Evolutionary conservation across 495 filamentous ascomycete genomes (phyloP).

Genomic region (Zalerion maritima): DNA sequence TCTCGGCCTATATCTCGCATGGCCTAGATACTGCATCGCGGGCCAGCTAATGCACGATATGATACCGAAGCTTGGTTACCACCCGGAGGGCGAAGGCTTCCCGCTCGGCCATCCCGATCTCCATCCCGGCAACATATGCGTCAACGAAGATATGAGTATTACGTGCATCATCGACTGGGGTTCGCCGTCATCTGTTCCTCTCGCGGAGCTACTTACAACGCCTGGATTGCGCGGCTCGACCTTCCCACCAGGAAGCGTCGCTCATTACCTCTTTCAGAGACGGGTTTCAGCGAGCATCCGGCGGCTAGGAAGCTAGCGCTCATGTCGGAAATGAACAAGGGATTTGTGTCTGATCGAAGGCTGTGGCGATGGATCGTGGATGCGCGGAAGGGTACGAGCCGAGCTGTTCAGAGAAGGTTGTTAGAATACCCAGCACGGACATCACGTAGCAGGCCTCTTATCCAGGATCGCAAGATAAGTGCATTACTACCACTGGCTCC

Average conservation of each 20-base stretch:
- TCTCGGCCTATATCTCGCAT: constrained; percentile 1
- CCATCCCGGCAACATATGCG: constrained; percentile 3
- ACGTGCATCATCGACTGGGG: constrained; percentile 5
- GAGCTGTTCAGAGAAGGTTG: no score
- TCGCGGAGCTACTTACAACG: constrained; percentile 2
- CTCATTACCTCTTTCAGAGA: constrained; percentile 3
- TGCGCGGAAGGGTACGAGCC: background rate
- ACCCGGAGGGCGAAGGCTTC: background rate
- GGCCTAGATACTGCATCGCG: constrained; percentile 4
- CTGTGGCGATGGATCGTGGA: constrained; percentile 3
- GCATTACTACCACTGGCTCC: no score
- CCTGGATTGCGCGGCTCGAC: constrained; percentile 4
- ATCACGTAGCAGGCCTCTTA: no score
- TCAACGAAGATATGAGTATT: constrained; percentile 1
- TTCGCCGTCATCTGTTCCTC: constrained; percentile 1
- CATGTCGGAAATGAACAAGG: constrained; percentile 3
- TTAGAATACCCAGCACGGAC: no score
- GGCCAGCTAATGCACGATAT: constrained; percentile 2
- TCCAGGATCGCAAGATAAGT: no score
- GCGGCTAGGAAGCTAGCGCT: constrained; percentile 4
- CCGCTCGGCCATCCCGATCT: constrained; percentile 2
- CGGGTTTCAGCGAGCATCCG: background rate
- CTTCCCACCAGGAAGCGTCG: constrained; percentile 6
- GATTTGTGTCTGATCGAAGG: constrained; percentile 2
- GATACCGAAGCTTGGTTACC: background rate